Base-by-base conservation (phyloP, 495 filamentous ascomycete species). In the Trichoderma orchidacearum region DNA sequence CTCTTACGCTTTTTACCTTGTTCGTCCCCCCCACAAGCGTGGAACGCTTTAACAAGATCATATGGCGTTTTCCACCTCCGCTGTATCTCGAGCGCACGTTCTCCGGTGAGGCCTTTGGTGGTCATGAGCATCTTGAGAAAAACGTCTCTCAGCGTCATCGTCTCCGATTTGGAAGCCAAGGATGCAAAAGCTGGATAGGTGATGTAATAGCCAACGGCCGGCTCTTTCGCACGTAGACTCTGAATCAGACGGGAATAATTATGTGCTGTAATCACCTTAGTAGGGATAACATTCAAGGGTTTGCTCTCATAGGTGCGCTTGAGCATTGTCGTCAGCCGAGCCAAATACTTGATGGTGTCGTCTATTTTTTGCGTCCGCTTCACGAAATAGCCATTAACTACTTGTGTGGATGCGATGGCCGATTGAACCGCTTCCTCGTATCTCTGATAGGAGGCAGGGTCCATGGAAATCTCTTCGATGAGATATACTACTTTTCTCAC, bases 121-220 rank as follows among this genome's bases (percentile, higher is more conserved):
- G 85, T 89, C 88, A 94, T 92, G 52, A 94, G 72, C 87, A 94
- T 92, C 66, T 92, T 92, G 23, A 93, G 64, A 62, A 78, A 92
- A 0, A 92, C 64, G 58, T 94, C 89, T 35, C 87, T 75, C 21
- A 92, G 72, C 3, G 85, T 85, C 45, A 89, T 75, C 38, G 75
- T 74, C 29, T 87, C 85, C 0, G 85, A 88, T 67, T 94, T 94
- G 0, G 83, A 86, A 0, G 80, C 79, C 17, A 94, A 65, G 1
- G 80, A 77, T 0, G 84, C 80, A 61, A 92, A 92, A 3, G 85
- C 83, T 1, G 79, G 64, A 59, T 89, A 90, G 29, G 79, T 87
- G 51, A 90, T 81, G 55, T 87, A 74, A 60, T 85, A 84, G 3
- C 75, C 75, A 3, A 68, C 65, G 0, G 63, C 59, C 0, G 81